Conservation (phyloP, 495 filamentous ascomycete genomes). For the Thermochaetoides thermophila region DNA sequence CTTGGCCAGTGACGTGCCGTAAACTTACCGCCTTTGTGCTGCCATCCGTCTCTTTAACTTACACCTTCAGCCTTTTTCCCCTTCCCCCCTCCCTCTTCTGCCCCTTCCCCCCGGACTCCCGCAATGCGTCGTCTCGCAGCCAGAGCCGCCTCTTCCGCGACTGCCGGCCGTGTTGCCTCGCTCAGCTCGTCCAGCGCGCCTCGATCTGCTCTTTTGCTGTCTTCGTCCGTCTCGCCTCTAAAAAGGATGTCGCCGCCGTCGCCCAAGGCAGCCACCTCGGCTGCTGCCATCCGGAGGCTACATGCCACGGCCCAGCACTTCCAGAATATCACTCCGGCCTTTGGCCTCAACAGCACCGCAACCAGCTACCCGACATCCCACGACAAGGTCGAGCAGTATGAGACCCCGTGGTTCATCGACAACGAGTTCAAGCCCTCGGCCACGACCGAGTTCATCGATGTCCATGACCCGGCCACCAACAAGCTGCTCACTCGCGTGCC, state of each 20-base stretch:
- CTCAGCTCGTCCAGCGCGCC: slow-evolving; percentile 5
- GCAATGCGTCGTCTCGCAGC: slow-evolving; percentile 30
- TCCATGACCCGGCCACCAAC: slow-evolving; percentile 93
- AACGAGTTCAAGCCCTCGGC: slow-evolving; percentile 73
- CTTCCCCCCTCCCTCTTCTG: no score
- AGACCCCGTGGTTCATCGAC: slow-evolving; percentile 85
- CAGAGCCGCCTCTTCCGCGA: slow-evolving; percentile 17
- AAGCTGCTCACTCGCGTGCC: slow-evolving; percentile 96
- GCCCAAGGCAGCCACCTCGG: slow-evolving; percentile 10
- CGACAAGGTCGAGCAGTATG: slow-evolving; percentile 58
- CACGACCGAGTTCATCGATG: slow-evolving; percentile 72
- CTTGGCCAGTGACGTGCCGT: no score
- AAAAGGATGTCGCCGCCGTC: slow-evolving; percentile 25
- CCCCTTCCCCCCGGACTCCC: no score
- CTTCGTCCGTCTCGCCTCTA: no score
- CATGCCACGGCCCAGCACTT: slow-evolving; percentile 49
- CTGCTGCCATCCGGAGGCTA: slow-evolving; percentile 28
- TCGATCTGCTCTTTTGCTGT: slow-evolving; percentile 11
- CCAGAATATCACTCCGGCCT: slow-evolving; percentile 17
- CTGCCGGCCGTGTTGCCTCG: slow-evolving; percentile 12
- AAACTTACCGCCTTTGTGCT: no score
- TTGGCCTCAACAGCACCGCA: slow-evolving; percentile 43
- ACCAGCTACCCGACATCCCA: slow-evolving; percentile 70
- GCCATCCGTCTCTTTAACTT: no score
- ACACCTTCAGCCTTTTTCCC: no score